Percentiles rank a stretch among this genome's conserved stretches.
Conservation (phyloP, 2,329 filamentous ascomycete species). For the Beauveria sp. region DNA sequence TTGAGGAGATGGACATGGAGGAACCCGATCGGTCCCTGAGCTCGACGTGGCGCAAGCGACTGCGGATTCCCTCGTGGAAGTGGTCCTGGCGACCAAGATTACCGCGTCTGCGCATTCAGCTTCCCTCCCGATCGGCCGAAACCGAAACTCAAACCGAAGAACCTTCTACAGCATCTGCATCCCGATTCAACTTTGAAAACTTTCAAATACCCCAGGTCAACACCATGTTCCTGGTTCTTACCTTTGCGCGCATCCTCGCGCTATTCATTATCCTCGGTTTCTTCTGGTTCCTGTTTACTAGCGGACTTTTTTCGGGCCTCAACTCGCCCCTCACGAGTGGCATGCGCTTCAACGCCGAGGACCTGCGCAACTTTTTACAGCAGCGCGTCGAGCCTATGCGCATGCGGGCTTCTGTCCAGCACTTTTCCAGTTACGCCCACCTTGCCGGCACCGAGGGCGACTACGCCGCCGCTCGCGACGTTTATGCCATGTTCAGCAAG, state of each 20-base stretch:
- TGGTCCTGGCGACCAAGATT: constrained; percentile 47
- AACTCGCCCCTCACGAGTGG: constrained; percentile 55
- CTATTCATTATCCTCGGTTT: constrained; percentile 68
- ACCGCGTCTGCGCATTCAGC: constrained; percentile 42
- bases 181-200: not conserved
- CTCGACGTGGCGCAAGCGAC: constrained; percentile 47
- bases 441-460: constrained; percentile 92
- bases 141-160: not conserved
- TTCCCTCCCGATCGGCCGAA: constrained; percentile 31
- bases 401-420: constrained; percentile 65
- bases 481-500: constrained; percentile 66
- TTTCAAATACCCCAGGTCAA: constrained; percentile 30
- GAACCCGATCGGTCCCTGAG: constrained; percentile 47
- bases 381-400: constrained; percentile 60
- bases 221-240: constrained; percentile 42
- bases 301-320: constrained; percentile 68
- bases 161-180: not conserved
- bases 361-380: constrained; percentile 68
- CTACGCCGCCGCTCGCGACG: constrained; percentile 75
- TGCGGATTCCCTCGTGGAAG: constrained; percentile 47
- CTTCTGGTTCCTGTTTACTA: constrained; percentile 78
- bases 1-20: constrained; percentile 83
- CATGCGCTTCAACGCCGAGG: constrained; percentile 72
- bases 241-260: constrained; percentile 66
- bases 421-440: constrained; percentile 79